Evolutionary conservation across 208 protist species (phyloP).

Genomic region (Wallacemonas sp.): DNA sequence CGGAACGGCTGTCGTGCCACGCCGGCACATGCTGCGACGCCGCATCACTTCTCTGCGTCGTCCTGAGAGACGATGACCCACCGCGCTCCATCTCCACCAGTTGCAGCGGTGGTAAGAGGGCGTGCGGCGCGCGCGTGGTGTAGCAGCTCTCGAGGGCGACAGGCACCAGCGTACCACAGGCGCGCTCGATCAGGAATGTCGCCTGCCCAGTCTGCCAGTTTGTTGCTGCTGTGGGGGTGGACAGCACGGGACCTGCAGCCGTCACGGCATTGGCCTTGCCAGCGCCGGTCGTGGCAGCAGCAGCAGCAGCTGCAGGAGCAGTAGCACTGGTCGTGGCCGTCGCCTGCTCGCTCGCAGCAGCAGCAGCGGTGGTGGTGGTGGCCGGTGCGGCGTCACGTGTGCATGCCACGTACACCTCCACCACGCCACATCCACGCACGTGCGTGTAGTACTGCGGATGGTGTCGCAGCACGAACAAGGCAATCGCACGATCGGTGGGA

Average conservation of each 20-base stretch:
- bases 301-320: not conserved
- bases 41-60: not conserved
- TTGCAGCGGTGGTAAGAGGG: not conserved
- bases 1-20: not conserved
- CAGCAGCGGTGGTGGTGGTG: not conserved
- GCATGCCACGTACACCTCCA: slow-evolving; percentile 45
- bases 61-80: not conserved
- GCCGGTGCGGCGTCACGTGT: not conserved
- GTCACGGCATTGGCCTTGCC: too few relatives aligned
- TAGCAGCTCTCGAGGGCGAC: slow-evolving; percentile 49
- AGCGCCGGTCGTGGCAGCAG: not conserved
- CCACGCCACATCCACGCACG: slow-evolving; percentile 60
- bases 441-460: slow-evolving; percentile 66
- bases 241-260: too few relatives aligned
- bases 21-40: too few relatives aligned
- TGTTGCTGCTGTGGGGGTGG: too few relatives aligned
- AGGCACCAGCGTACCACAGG: slow-evolving; percentile 36
- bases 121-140: slow-evolving; percentile 14
- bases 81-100: not conserved
- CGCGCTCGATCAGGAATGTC: slow-evolving; percentile 35
- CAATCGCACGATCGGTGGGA: slow-evolving; percentile 41
- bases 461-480: slow-evolving; percentile 60
- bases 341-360: not conserved
- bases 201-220: not conserved
- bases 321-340: not conserved